Conservation (phyloP, 257 asterid genomes). For the Solanum ahanhuiri region DNA sequence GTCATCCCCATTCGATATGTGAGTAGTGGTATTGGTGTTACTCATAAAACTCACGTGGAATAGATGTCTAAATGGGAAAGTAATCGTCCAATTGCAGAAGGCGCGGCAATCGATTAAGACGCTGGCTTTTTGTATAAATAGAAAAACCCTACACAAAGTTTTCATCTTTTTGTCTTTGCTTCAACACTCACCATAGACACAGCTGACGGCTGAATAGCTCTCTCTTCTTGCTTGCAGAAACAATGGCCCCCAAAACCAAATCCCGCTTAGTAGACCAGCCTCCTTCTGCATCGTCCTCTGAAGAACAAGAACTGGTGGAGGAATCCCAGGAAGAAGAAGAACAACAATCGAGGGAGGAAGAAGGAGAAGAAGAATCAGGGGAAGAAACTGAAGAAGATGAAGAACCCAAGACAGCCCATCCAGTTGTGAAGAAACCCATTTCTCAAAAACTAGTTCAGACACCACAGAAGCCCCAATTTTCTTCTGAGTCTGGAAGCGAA, state of each 20-base stretch:
- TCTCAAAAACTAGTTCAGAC: background rate
- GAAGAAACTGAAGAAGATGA: slow-evolving; percentile 5
- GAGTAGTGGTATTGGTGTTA: background rate
- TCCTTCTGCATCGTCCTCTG: slow-evolving; percentile 14
- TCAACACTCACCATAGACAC: background rate
- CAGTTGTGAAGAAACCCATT: background rate
- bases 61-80: background rate
- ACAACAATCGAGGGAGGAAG: slow-evolving; percentile 6
- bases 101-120: background rate
- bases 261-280: slow-evolving; percentile 3
- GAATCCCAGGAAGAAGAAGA: slow-evolving; percentile 6
- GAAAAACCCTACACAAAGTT: background rate
- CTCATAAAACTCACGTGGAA: background rate
- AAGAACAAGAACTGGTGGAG: background rate
- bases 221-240: background rate
- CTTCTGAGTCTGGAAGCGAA: background rate
- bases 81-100: background rate
- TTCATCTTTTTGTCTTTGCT: background rate
- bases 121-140: background rate
- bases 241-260: slow-evolving; percentile 14
- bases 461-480: background rate
- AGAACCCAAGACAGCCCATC: background rate
- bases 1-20: background rate
- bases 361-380: background rate
- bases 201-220: background rate